Conservation (phyloP, 495 filamentous ascomycete genomes). For the Barbatosphaeria neglecta region DNA sequence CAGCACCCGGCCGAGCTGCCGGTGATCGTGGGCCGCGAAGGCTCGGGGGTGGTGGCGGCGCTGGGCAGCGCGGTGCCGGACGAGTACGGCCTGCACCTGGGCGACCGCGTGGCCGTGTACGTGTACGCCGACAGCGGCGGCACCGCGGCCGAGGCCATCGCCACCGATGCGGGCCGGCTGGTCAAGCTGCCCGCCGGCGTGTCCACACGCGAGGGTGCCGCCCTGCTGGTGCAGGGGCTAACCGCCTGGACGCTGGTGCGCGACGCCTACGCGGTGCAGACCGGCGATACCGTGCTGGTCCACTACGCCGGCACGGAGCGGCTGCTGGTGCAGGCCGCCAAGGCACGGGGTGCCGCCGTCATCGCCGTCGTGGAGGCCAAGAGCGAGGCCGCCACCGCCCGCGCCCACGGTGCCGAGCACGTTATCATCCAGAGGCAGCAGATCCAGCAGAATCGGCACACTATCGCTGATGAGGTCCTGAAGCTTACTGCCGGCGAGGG, state of each 20-base stretch:
- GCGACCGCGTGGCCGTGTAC: conserved; percentile 3
- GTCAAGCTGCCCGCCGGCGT: conserved; percentile 53
- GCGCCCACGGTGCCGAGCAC: conserved; percentile 52
- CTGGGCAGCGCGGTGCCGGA: neutral
- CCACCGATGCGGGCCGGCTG: conserved; percentile 31
- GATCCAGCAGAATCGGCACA: conserved; percentile 35
- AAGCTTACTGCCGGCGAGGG: conserved; percentile 55
- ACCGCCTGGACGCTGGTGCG: conserved; percentile 67
- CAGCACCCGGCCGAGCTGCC: conserved; percentile 59
- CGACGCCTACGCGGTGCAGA: conserved; percentile 58
- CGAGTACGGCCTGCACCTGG: neutral
- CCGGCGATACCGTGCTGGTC: conserved; percentile 67
- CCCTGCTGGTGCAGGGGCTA: conserved; percentile 60
- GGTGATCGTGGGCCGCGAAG: conserved; percentile 71
- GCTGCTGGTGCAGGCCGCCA: conserved; percentile 59
- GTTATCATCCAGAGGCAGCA: conserved; percentile 53
- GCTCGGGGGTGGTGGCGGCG: conserved; percentile 14
- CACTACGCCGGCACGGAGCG: conserved; percentile 75
- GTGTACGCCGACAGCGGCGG: too few relatives aligned
- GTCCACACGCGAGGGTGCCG: conserved; percentile 47
- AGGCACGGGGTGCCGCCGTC: conserved; percentile 55
- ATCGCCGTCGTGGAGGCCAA: conserved; percentile 65
- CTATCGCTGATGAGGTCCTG: conserved; percentile 45
- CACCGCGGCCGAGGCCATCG: conserved; percentile 2
- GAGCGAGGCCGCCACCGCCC: conserved; percentile 60